Conservation (phyloP, 73 alveolate species). For the Tetrahymena borealis region DNA sequence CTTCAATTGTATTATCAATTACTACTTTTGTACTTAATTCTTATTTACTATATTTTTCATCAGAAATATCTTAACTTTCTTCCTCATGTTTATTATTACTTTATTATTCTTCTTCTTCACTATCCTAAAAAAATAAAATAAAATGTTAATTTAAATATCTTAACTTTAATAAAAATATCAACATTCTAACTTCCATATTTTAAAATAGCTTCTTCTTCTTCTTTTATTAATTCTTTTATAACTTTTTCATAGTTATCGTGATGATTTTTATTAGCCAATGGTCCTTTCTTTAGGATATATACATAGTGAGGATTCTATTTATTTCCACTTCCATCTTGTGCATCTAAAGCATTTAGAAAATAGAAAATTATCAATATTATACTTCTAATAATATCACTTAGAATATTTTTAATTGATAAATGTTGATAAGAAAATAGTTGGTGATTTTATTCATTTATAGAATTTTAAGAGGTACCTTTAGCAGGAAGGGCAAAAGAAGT, state of each 20-base stretch:
- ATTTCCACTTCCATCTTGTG: not conserved
- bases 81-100: too few species aligned
- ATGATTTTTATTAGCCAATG: not conserved
- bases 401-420: not conserved
- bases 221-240: not conserved
- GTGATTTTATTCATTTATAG: not conserved
- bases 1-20: too few species aligned
- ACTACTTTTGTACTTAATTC: too few species aligned
- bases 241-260: not conserved
- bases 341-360: not conserved
- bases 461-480: not conserved
- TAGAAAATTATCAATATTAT: not conserved
- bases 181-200: not conserved
- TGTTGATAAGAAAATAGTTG: not conserved
- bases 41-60: too few species aligned
- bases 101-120: too few species aligned
- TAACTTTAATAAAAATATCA: too few species aligned
- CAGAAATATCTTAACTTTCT: too few species aligned
- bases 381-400: not conserved
- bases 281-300: not conserved
- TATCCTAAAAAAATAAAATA: too few species aligned
- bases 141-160: not conserved
- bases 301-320: not conserved
- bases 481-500: not conserved
- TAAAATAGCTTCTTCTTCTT: not conserved